Conservation (phyloP, 116 monocot genomes). For the Trichopus zeylanicus region DNA sequence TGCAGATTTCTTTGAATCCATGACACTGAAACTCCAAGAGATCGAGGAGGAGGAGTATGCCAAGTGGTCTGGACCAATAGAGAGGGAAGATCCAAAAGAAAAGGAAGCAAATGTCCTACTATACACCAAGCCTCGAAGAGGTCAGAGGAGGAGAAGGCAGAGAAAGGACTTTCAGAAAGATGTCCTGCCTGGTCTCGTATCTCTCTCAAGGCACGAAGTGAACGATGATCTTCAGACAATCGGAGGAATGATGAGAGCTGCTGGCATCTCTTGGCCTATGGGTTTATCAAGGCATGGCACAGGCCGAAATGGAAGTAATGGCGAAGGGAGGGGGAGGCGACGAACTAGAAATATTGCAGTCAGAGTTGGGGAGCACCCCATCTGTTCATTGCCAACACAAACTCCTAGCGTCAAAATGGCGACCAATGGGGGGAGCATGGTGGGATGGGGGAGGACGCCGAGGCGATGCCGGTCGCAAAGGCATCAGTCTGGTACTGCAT, state of each 20-base stretch:
- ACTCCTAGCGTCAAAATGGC: not conserved
- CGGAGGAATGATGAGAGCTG: slow-evolving; percentile 22
- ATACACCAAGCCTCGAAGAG: slow-evolving; percentile 21
- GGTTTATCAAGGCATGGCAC: not conserved
- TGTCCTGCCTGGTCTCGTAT: slow-evolving; percentile 33
- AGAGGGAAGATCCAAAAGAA: slow-evolving; percentile 1
- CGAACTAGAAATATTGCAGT: not conserved
- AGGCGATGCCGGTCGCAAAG: not conserved
- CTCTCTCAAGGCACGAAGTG: slow-evolving; percentile 34
- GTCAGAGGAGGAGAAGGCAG: slow-evolving; percentile 32
- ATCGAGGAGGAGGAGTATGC: slow-evolving; percentile 15
- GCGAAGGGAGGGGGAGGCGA: slow-evolving; percentile 1
- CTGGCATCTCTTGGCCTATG: slow-evolving; percentile 14
- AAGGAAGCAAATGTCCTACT: slow-evolving; percentile 9
- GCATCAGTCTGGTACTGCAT: not conserved
- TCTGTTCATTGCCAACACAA: not conserved
- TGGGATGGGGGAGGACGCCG: not conserved
- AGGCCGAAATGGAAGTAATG: too few relatives aligned
- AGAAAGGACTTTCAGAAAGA: slow-evolving; percentile 48
- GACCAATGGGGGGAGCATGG: not conserved
- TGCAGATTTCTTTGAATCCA: slow-evolving; percentile 24
- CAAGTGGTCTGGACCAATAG: slow-evolving; percentile 4
- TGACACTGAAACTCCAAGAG: slow-evolving; percentile 37
- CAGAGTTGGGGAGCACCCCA: not conserved
- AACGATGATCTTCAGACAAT: slow-evolving; percentile 33